These are phyloP conservation scores for Globisporangium carolinianum DNA, from an alignment of 352 stramenopile genomes.

Conservation along the genomic window DNA sequence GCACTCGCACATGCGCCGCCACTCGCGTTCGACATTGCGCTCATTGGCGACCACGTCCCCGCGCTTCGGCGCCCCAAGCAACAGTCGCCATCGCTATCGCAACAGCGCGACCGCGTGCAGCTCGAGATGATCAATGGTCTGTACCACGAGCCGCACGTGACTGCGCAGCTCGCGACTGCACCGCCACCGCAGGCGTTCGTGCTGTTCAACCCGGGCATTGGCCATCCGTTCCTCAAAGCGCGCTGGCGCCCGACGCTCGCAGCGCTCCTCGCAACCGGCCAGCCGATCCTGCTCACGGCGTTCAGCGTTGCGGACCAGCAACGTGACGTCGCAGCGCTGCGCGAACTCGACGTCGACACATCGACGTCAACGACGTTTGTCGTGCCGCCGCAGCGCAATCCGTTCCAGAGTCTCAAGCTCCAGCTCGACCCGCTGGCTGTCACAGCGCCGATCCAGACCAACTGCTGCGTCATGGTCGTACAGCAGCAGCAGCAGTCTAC, in stretches of 20 bases:
- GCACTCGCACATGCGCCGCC: slow-evolving; percentile 26
- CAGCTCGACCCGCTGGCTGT: slow-evolving; percentile 35
- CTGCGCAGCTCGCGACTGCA: slow-evolving; percentile 7
- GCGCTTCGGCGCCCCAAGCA: slow-evolving; percentile 12
- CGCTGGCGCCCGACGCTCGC: slow-evolving; percentile 54
- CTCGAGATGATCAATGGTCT: slow-evolving; percentile 40
- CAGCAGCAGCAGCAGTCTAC: slow-evolving; percentile 9
- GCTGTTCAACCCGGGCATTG: slow-evolving; percentile 69
- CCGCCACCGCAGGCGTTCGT: slow-evolving; percentile 47
- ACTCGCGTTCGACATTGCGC: slow-evolving; percentile 32
- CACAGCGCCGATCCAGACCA: slow-evolving; percentile 42
- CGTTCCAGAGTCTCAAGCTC: slow-evolving; percentile 56
- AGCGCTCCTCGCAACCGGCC: slow-evolving; percentile 29
- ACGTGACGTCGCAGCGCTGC: slow-evolving; percentile 41
- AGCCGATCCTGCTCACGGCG: slow-evolving; percentile 51
- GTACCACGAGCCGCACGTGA: slow-evolving; percentile 36
- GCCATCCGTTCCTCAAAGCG: slow-evolving; percentile 35
- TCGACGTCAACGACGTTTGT: slow-evolving; percentile 24
- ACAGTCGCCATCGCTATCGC: not conserved
- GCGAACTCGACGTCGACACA: slow-evolving; percentile 17
- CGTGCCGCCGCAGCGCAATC: slow-evolving; percentile 35
- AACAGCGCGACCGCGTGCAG: slow-evolving; percentile 15
- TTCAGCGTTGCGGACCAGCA: slow-evolving; percentile 60
- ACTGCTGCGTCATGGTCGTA: slow-evolving; percentile 46
- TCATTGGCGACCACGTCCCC: slow-evolving; percentile 64